Base-by-base conservation (phyloP, 495 filamentous ascomycete species). In the Podospora pseudopauciseta region DNA sequence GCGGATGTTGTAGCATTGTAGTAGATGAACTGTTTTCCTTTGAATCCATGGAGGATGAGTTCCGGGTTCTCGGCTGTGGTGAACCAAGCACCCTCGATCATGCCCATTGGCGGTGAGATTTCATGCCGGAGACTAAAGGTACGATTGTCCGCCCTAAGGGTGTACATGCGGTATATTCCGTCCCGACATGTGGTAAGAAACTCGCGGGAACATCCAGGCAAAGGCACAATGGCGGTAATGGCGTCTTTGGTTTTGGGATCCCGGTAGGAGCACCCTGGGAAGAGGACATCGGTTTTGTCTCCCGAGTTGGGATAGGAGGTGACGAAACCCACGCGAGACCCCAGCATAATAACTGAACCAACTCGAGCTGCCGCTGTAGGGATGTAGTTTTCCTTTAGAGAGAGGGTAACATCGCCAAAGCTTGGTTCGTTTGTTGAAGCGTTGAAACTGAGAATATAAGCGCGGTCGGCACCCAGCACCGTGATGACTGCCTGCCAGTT, bases 31-130 rank as follows among this genome's bases (percentile, higher is more conserved):
- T 86, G 79, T 62, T 86, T 91, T 65, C 90, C 87, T 27, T 84
- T 86, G 77, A 97, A 98, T 15, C 95, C 95, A 78, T 89, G 91
- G 27, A 96, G 73, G 64, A 92, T 80, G 1, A 97, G 80, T 34
- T 90, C 75, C 15, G 65, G 76, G 4, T 58, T 19, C 32, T 28
- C 1, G 5, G 67, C 60, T 5, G 75, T 63, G 61, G 85, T 76
- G 67, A 93, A 83, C 75, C 86, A 88, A 0, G 87, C 84, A 2
- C 87, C 86, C 72, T 93, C 89, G 28, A 97, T 84, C 68, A 88
- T 85, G 32, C 87, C 87, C 26, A 92, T 84, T 0, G 90, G 86
- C 9, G 88, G 86, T 3, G 72, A 74, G 23, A 78, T 77, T 68
- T 83, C 82, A 69, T 84, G 80, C 5, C 78, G 72, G 4, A 84